These are phyloP conservation scores for Leccinum disarticulatum DNA, from an alignment of 768 basidiomycete genomes.

Conservation along the genomic window DNA sequence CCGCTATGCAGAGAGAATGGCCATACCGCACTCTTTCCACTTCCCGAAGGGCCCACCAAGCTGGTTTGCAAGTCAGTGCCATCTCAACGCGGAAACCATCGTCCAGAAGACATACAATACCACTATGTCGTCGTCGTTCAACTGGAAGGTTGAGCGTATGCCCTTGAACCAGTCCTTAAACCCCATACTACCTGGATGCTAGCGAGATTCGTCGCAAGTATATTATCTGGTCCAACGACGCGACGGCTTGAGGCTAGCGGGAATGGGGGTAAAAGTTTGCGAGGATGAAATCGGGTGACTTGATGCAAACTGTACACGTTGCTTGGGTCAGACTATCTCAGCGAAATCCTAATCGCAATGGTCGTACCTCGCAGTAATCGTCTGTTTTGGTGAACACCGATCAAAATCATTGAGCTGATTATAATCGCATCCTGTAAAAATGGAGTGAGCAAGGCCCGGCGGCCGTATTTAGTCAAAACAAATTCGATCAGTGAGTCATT, in stretches of 20 bases:
- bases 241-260: not conserved
- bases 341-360: not conserved
- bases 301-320: not conserved
- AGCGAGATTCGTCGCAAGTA: not conserved
- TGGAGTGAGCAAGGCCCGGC: no score
- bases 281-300: not conserved
- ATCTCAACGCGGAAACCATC: not conserved
- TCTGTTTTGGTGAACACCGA: not conserved
- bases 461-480: no score
- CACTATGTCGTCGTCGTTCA: not conserved
- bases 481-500: no score
- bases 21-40: conserved; percentile 22
- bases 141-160: not conserved
- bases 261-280: not conserved
- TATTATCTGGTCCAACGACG: not conserved
- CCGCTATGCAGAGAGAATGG: not conserved
- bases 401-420: no score
- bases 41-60: conserved; percentile 19
- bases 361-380: not conserved
- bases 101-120: conserved; percentile 1
- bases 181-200: not conserved
- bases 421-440: no score
- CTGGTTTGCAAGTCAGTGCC: conserved; percentile 11
- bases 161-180: not conserved
- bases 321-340: not conserved